Evolutionary conservation across 805 yeast genomes (phyloP), one percentile per base, ranked within the genome.

Genomic region (Blastobotrys mokoenaii): DNA sequence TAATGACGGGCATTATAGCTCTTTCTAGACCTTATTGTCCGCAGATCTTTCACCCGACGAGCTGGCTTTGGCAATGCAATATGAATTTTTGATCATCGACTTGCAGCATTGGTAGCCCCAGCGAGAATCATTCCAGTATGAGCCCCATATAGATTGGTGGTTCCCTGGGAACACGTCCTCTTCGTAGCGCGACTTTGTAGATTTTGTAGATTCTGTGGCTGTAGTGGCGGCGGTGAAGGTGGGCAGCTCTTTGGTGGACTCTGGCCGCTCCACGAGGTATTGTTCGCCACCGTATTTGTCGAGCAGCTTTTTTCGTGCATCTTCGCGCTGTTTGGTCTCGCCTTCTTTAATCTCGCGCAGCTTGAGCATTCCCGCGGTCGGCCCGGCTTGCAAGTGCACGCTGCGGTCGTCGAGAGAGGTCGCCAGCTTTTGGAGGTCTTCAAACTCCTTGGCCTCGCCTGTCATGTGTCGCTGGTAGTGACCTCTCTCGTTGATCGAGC

Each of bases 361-460:
- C 33, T 65, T 66, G 7, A 64, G 37, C 53, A 63, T 64, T 0
- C 70, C 68, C 27, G 67, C 66, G 0, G 80, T 75, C 10, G 81
- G 81, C 17, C 73, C 68, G 1, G 69, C 70, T 32, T 71, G 69
- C 14, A 59, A 46, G 39, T 59, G 60, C 8, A 64, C 44, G 2
- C 67, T 65, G 25, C 56, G 51, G 20, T 60, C 66, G 6, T 68
- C 59, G 3, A 59, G 61, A 10, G 67, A 71, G 69, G 79, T 73
- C 0, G 80, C 80, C 51, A 74, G 71, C 51, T 62, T 59, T 52
- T 72, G 75, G 57, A 74, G 54, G 42, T 66, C 64, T 44, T 71
- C 73, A 52, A 76, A 69, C 46, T 75, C 75, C 15, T 64, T 60
- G 8, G 82, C 84, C 49, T 80, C 84, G 4, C 80, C 82, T 2